A percentile compares a stretch with the other conserved stretches of the same genome.
Evolutionary conservation across 306 rosid genomes (phyloP).

Genomic region (Hippophae rhamnoides): DNA sequence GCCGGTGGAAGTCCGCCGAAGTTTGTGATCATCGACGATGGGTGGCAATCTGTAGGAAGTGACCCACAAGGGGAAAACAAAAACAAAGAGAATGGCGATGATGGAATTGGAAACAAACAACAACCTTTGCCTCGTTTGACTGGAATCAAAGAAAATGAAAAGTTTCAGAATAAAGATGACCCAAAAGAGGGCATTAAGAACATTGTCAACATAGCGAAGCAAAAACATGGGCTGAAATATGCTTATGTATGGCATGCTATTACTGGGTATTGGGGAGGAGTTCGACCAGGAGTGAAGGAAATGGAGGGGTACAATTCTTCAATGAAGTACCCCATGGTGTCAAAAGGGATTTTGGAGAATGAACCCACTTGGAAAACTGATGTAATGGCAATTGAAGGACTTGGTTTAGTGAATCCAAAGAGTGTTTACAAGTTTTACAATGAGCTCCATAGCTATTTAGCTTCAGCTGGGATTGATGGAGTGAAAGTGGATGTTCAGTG

Average conservation of each 20-base stretch:
- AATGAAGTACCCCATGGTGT: constrained; percentile 78
- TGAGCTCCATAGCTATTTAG: constrained; percentile 87
- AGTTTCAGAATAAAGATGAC: constrained; percentile 60
- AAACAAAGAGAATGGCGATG: constrained; percentile 39
- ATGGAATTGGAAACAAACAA: constrained; percentile 6
- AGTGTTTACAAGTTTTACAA: constrained; percentile 84
- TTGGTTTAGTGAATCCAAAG: constrained; percentile 86
- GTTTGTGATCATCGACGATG: constrained; percentile 89
- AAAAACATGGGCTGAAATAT: constrained; percentile 81
- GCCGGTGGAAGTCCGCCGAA: constrained; percentile 90
- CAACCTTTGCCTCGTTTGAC: constrained; percentile 30
- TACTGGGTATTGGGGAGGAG: constrained; percentile 99
- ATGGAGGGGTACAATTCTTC: constrained; percentile 87
- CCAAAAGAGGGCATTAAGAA: constrained; percentile 62
- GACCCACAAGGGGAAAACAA: constrained; percentile 57
- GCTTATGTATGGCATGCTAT: constrained; percentile 97
- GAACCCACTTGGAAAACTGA: constrained; percentile 93
- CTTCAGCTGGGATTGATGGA: constrained; percentile 93
- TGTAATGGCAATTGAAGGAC: constrained; percentile 82
- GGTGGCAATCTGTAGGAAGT: constrained; percentile 48
- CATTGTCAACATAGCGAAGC: constrained; percentile 72
- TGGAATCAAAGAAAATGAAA: constrained; percentile 75
- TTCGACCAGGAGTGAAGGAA: constrained; percentile 76
- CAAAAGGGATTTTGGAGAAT: constrained; percentile 78
- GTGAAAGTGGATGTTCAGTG: constrained; percentile 97